Conservation (phyloP, 352 stramenopile genomes). For the Globisporangium cylindrosporum region DNA sequence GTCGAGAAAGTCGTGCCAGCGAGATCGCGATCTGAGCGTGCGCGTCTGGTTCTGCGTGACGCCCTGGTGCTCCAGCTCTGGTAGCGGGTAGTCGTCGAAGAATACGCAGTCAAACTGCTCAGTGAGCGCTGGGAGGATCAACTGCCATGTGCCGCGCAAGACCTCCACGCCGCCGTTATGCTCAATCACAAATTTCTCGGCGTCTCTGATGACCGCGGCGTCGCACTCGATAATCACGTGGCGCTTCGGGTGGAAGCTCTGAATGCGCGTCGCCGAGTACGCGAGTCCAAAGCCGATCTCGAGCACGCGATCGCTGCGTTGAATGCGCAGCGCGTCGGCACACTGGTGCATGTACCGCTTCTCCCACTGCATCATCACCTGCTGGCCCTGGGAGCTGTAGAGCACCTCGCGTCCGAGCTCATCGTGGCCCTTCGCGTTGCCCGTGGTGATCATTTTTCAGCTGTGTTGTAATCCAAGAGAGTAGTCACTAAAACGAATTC, state of each 20-base stretch:
- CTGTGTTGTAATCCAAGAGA: too few species aligned
- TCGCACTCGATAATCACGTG: constrained; percentile 87
- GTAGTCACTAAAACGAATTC: background rate
- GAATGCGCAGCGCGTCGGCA: constrained; percentile 59
- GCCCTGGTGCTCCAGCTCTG: constrained; percentile 36
- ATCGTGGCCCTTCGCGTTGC: constrained; percentile 48
- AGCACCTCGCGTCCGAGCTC: constrained; percentile 42
- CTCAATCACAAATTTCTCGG: constrained; percentile 42
- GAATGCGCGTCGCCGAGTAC: constrained; percentile 75
- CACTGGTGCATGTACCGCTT: constrained; percentile 75
- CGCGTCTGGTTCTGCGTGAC: constrained; percentile 19
- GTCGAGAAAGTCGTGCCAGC: constrained; percentile 77
- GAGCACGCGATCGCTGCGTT: constrained; percentile 49
- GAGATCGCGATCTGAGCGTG: constrained; percentile 25
- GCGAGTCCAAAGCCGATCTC: constrained; percentile 87
- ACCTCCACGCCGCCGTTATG: constrained; percentile 37
- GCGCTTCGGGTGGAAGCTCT: constrained; percentile 40
- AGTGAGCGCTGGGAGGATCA: constrained; percentile 37
- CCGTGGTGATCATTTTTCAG: constrained; percentile 29
- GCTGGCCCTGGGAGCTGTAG: constrained; percentile 67
- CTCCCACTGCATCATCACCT: constrained; percentile 91
- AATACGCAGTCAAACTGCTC: constrained; percentile 72
- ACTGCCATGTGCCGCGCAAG: constrained; percentile 70
- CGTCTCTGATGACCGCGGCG: constrained; percentile 39
- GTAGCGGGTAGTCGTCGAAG: constrained; percentile 80